Evolutionary conservation across 192 early-diverging fungal genomes (phyloP), one percentile per base, ranked within the genome.

Genomic region (Phycomyces nitens): DNA sequence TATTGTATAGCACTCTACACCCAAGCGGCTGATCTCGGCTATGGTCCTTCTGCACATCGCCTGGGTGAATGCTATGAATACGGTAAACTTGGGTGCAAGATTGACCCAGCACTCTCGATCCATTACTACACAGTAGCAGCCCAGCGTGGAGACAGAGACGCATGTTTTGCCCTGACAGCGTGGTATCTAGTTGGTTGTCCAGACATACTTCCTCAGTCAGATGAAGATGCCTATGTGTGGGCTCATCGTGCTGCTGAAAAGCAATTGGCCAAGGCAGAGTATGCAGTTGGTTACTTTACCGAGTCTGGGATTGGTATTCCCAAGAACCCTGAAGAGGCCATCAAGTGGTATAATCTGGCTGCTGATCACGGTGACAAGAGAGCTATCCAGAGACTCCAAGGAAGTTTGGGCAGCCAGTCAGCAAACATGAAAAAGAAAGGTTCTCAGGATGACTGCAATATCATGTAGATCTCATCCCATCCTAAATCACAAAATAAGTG

Each of bases 201-300:
- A 0, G 77, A 74, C 4, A 58, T 79, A 3, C 43, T 87, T 47
- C 73, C 80, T 10, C 85, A 83, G 66, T 80, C 75, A 15, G 68
- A 70, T 53, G 51, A 41, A 22, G 52, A 70, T 14, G 84, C 84
- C 14, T 86, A 76, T 60, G 64, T 78, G 5, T 86, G 84, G 84
- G 80, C 79, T 7, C 73, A 64, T 39, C 51, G 68, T 7, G 83
- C 84, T 0, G 84, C 84, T 6, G 80, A 86, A 44, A 71, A 79
- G 21, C 73, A 72, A 7, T 53, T 86, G 8, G 56, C 81, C 22
- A 84, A 84, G 58, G 84, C 85, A 5, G 70, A 84, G 42, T 84
- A 81, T 64, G 84, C 85, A 14, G 68, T 84, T n/a, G 85, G 84
- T 16, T 87, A 86, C 61, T 86, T 84, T 57, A 75, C 72, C 16